A percentile compares a stretch with the other conserved stretches of the same genome.
Evolutionary conservation across 352 stramenopile species (phyloP).

Genomic region (Globisporangium okanoganense): DNA sequence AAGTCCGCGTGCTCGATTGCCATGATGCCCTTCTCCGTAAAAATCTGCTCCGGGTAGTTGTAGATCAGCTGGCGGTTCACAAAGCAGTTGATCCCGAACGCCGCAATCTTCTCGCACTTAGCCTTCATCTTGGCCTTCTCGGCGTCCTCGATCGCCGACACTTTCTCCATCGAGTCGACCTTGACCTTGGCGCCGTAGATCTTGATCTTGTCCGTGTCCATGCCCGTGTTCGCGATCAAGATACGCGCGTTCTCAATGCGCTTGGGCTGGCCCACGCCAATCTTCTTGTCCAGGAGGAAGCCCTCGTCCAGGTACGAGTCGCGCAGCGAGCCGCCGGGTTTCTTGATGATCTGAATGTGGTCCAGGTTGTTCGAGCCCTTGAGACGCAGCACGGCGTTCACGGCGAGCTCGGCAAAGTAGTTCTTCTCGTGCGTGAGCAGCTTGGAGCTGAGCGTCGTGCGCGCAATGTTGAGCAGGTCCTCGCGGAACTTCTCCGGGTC

Average conservation of each 20-base stretch:
- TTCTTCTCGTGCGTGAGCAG: conserved; percentile 98
- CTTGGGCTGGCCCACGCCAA: conserved; percentile 94
- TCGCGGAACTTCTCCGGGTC: conserved; percentile 89
- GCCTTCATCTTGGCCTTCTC: conserved; percentile 98
- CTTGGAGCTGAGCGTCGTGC: conserved; percentile 98
- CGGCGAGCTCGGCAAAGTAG: conserved; percentile 95
- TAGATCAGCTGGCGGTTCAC: conserved; percentile 99
- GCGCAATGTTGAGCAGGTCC: conserved; percentile 96
- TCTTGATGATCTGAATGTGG: conserved; percentile 99
- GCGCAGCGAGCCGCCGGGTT: conserved; percentile 92
- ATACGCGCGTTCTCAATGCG: conserved; percentile 98
- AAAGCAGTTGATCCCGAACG: conserved; percentile 99
- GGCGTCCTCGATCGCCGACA: conserved; percentile 98
- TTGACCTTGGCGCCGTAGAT: conserved; percentile 98
- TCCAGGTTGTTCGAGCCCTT: conserved; percentile 95
- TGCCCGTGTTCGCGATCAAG: conserved; percentile 98
- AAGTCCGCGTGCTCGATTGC: conserved; percentile 99
- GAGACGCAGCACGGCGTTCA: conserved; percentile 96
- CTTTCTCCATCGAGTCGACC: conserved; percentile 98
- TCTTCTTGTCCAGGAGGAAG: conserved; percentile 98
- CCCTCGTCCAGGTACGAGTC: conserved; percentile 99
- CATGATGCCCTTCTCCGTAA: conserved; percentile 98
- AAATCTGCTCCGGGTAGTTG: conserved; percentile 99
- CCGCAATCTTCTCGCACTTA: conserved; percentile 98
- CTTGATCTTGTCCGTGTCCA: conserved; percentile 99